Conservation (phyloP, 116 monocot genomes). For the Cymodocea nodosa region DNA sequence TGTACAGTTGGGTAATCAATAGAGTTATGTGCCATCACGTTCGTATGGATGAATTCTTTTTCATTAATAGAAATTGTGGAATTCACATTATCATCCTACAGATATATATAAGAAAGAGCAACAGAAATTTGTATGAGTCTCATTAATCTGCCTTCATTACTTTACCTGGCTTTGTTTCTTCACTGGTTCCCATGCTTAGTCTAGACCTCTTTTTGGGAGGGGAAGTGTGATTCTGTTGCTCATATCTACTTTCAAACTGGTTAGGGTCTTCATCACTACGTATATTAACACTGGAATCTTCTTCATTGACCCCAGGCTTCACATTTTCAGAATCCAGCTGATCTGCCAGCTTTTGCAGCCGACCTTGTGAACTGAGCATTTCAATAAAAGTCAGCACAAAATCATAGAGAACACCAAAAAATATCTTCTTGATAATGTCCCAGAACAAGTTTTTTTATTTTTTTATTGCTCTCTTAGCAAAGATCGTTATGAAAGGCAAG, state of each 20-base stretch:
- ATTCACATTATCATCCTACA: too few species aligned
- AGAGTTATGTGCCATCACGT: too few species aligned
- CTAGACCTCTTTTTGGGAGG: slow-evolving; percentile 44
- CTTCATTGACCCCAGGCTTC: slow-evolving; percentile 44
- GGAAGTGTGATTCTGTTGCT: slow-evolving; percentile 28
- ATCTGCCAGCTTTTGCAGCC: slow-evolving; percentile 42
- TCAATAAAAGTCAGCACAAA: background rate
- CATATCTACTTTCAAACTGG: slow-evolving; percentile 20
- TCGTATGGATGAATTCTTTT: too few species aligned
- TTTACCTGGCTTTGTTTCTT: slow-evolving; percentile 49
- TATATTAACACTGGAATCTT: slow-evolving; percentile 62
- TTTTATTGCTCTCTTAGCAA: too few species aligned
- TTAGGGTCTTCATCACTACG: slow-evolving; percentile 48
- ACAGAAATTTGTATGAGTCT: too few species aligned
- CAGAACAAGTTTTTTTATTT: too few species aligned
- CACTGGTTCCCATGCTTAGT: slow-evolving; percentile 18
- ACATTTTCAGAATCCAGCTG: slow-evolving; percentile 39
- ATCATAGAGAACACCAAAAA: background rate
- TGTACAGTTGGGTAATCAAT: too few species aligned
- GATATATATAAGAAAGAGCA: too few species aligned
- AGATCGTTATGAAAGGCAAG: background rate
- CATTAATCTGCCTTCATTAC: too few species aligned
- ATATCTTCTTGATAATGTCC: too few species aligned
- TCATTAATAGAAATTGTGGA: too few species aligned
- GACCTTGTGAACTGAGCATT: slow-evolving; percentile 54